Conservation (phyloP, 768 basidiomycete genomes). For the Pleurotus eryngii region DNA sequence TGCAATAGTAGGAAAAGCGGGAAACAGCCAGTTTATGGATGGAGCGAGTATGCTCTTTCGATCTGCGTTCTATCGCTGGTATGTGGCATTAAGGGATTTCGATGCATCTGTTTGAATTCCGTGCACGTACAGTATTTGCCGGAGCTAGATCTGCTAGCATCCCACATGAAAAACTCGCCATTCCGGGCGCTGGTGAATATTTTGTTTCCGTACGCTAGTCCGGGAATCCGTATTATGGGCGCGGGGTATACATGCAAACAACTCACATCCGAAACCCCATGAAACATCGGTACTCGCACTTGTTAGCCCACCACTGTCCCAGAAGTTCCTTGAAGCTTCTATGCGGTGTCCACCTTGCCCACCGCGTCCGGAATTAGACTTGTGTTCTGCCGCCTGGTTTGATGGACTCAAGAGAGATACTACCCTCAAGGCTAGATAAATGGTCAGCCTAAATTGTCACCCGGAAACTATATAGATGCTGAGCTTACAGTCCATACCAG, state of each 20-base stretch:
- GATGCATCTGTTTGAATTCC: not conserved
- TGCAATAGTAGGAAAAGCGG: conserved; percentile 65
- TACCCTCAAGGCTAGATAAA: conserved; percentile 49
- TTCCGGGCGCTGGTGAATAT: conserved; percentile 78
- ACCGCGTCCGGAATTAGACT: conserved; percentile 28
- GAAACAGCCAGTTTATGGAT: conserved; percentile 71
- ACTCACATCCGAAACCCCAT: conserved; percentile 71
- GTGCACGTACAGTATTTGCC: conserved; percentile 63
- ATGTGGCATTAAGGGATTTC: not conserved
- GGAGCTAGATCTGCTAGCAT: conserved; percentile 60
- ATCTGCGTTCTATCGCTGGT: conserved; percentile 43
- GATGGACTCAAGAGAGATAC: conserved; percentile 53
- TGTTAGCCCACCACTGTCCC: conserved; percentile 76
- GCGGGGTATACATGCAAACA: not conserved
- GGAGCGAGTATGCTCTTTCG: conserved; percentile 68
- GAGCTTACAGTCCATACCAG: conserved; percentile 72
- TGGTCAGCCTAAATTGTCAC: not conserved
- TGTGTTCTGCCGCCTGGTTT: conserved; percentile 42
- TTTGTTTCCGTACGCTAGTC: conserved; percentile 65
- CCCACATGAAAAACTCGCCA: conserved; percentile 84
- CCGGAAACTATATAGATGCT: not conserved
- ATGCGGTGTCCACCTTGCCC: conserved; percentile 64
- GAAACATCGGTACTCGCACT: conserved; percentile 76
- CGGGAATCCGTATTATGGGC: not conserved
- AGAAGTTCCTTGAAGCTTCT: conserved; percentile 73